Evolutionary conservation across 257 asterid species (phyloP), one percentile per base, ranked within the genome.

Genomic region (Solanum bukasovii): DNA sequence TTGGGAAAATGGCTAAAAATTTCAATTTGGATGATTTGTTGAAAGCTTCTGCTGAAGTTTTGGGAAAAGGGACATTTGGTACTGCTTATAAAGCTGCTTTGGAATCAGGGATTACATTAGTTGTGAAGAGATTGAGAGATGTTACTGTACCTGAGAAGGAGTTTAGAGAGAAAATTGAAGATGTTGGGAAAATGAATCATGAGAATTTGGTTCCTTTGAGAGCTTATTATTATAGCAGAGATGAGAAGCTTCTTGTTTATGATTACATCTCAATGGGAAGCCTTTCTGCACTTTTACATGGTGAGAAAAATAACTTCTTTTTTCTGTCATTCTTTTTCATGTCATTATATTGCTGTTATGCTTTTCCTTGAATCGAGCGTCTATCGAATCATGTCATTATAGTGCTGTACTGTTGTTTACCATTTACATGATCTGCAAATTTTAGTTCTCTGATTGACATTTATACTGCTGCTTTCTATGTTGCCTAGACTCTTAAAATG

Each of bases 31-130:
- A 97, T 31, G 98, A 95, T 92, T 92, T 97, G 77, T 86, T 97
- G 93, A 96, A 89, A 89, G 99, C 99, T 9, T 97, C 98, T 7
- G 99, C 99, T 0, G 99, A 97, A 93, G 99, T 97, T 89, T 89
- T 97, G 89, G 99, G 99, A 74, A 97, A 95, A 88, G 99, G 99
- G 20, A 94, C 98, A 2, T 91, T 94, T 67, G 99, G 99, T 18
- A 96, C 99, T 3, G 93, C 99, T 3, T 97, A 97, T 82, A 97
- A 97, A 90, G 99, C 98, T 10, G 96, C 93, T 52, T 90, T 97
- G 70, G 98, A 93, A 87, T 87, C 84, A 1, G 98, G 98, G 23
- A 63, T 92, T 25, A 91, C 93, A 4, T 95, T 97, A 88, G 99
- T 93, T 21, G 99, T 96, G 89, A 97, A 97, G 93, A 89, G 99